phyloP scores from a whole-genome alignment of 768 basidiomycete species.

The Sporobolomyces pararoseus region DNA sequence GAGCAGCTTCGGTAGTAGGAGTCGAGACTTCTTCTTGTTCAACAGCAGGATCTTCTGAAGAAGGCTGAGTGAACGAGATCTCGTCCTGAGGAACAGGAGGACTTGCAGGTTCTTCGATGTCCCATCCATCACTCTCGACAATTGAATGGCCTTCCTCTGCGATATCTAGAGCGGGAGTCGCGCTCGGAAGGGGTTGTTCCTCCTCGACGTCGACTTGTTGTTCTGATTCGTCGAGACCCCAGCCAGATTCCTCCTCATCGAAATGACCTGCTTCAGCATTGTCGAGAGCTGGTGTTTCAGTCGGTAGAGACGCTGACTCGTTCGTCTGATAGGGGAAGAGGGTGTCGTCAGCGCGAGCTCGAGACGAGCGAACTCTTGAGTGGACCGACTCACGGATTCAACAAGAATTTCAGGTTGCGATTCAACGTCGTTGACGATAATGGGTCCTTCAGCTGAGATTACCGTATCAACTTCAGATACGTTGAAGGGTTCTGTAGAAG shows the following conservation, averaged over 20 bases:
- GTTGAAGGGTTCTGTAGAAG: no score
- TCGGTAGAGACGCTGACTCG: background rate
- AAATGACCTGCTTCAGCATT: conserved; percentile 9
- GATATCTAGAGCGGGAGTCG: conserved; percentile 5
- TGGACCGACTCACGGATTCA: background rate
- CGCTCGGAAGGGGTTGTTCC: background rate
- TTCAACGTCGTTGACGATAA: background rate
- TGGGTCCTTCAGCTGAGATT: background rate
- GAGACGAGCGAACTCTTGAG: no score
- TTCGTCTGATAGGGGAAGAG: no score
- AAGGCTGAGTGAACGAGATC: no score
- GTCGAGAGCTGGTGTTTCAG: conserved; percentile 10
- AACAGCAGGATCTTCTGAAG: no score
- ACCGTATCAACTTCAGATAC: background rate
- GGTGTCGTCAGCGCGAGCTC: no score
- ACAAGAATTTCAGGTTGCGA: background rate
- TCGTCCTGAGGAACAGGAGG: no score
- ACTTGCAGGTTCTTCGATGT: background rate
- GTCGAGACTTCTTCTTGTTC: no score
- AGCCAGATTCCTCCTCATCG: conserved; percentile 1
- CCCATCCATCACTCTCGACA: conserved; percentile 9
- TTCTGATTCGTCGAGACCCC: conserved; percentile 5
- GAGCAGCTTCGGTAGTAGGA: background rate
- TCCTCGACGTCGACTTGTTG: background rate
- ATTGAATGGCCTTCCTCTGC: conserved; percentile 7